Base-by-base conservation (phyloP, 495 filamentous ascomycete genomes). In the Aspergillus incahuasiensis region DNA sequence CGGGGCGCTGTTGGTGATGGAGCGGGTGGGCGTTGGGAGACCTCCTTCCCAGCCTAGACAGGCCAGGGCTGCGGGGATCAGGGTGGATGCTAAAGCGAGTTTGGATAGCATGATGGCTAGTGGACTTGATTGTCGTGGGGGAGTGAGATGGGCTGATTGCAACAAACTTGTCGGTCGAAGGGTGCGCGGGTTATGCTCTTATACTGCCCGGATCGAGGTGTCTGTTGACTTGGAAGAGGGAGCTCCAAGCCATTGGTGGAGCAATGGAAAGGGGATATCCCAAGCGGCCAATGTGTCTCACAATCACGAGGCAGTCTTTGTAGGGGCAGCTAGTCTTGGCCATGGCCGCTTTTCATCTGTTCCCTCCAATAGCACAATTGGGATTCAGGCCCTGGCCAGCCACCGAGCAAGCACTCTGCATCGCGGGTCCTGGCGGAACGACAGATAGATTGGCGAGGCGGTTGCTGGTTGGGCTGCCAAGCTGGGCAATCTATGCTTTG, bases 41-140 rank as follows among this genome's bases (percentile, higher is more conserved):
- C 59, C 59, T n/a, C 59, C 59, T 43, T 62, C 59, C 15, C 53
- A 62, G n/a, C 55, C 59, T 5, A 55, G 46, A 38, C 59, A 62
- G 30, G 59, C 59, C 21, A 62, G 47, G 21, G 55, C 59, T 6
- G 35, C 20, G 15, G 55, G 55, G 6, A 62, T 28, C 40, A 48
- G 15, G 18, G 42, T 21, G 49, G 47, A 48, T 9, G 52, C 43
- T 13, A 41, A 9, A 48, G 44, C 52, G 22, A 55, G 25, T 19
- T 55, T 55, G 34, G 52, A 55, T 22, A 55, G 38, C 43, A 55
- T 55, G 25, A 5, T 25, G 43, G 25, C 16, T 30, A n/a, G 32
- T 54, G 34, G 28, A 41, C 47, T 34, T 35, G 41, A n/a, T 39
- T 16, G 18, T n/a, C 35, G 41, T 18, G 25, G 49, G 20, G 9